Percentiles rank a stretch among this genome's conserved stretches.
Conservation (phyloP, 2,329 filamentous ascomycete genomes). For the Pochonia chlamydosporia region DNA sequence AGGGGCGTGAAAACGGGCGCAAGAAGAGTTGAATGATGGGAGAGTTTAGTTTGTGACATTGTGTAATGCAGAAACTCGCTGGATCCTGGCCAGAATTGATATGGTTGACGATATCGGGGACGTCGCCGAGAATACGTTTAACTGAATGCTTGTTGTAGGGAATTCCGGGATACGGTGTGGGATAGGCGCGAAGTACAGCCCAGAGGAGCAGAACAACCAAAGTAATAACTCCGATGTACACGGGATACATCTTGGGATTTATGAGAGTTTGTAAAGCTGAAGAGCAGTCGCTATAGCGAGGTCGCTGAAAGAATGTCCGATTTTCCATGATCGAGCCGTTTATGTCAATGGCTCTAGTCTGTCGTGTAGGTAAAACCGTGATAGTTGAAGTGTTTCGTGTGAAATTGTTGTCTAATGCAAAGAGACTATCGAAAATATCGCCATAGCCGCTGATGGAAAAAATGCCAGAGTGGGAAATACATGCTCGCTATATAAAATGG, state of each 20-base stretch:
- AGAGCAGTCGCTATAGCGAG: no score
- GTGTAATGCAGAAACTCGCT: neutral
- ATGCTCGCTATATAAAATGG: neutral
- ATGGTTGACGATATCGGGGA: constrained; percentile 6
- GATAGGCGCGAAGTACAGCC: neutral
- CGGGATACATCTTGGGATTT: neutral
- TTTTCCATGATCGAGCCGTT: no score
- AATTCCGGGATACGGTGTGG: constrained; percentile 4
- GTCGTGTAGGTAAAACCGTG: no score
- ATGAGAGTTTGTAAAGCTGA: neutral
- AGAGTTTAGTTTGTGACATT: constrained; percentile 1
- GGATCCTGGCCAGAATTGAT: neutral
- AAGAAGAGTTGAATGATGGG: constrained; percentile 26
- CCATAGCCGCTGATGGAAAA: neutral
- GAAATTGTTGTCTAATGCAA: neutral
- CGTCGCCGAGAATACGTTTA: constrained; percentile 6
- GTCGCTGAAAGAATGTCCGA: no score
- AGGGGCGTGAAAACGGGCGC: constrained; percentile 32
- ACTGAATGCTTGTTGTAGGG: constrained; percentile 6
- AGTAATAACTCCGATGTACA: neutral
- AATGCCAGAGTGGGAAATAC: neutral
- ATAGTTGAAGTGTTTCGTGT: no score
- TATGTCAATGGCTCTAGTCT: neutral
- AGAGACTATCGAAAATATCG: neutral
- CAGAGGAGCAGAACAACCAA: neutral